Evolutionary conservation across 2,329 filamentous ascomycete species (phyloP), one percentile per base, ranked within the genome.

Genomic region (Fusarium sp.): DNA sequence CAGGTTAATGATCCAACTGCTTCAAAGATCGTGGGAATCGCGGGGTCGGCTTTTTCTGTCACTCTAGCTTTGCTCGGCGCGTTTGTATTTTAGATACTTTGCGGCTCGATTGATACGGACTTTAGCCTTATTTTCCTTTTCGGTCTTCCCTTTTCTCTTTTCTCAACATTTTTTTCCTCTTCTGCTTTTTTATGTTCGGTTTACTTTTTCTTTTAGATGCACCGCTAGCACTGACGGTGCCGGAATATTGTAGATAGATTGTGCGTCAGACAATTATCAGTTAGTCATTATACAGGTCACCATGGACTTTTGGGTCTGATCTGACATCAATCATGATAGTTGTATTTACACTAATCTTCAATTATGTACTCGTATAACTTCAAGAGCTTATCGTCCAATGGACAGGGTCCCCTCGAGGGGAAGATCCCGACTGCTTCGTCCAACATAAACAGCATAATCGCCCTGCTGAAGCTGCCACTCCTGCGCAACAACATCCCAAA

Each of bases 401-500:
- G 14, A 24, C 14, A 58, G 0, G 1, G 16, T 56, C 0, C 12
- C 30, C 8, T 29, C n/a, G 2, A 66, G 22, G 30, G 63, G 62
- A 1, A 66, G 30, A 14, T 66, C 49, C 3, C 63, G 63, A 15
- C 63, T 66, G 3, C 63, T 66, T 25, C 54, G 25, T 2, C 63
- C 63, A 14, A 66, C 62, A 2, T 16, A 55, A 1, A 66, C 25
- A 10, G 25, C 24, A n/a, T 66, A 66, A 8, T 25, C 40, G 3
- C 62, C 62, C 9, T 50, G 47, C 16, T 66, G 54, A 9, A 66
- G 49, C 11, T 49, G 55, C 63, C 63, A 66, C n/a, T 66, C 55
- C n/a, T 66, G 63, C 1, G 49, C 38, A 16, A 1, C 11, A 5
- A 66, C 45, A 22, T 66, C 5, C 63, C 63, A 66, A 7, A 61